These are phyloP conservation scores for Biscogniauxia marginata DNA, from an alignment of 2,329 filamentous ascomycete genomes.

Conservation along the genomic window DNA sequence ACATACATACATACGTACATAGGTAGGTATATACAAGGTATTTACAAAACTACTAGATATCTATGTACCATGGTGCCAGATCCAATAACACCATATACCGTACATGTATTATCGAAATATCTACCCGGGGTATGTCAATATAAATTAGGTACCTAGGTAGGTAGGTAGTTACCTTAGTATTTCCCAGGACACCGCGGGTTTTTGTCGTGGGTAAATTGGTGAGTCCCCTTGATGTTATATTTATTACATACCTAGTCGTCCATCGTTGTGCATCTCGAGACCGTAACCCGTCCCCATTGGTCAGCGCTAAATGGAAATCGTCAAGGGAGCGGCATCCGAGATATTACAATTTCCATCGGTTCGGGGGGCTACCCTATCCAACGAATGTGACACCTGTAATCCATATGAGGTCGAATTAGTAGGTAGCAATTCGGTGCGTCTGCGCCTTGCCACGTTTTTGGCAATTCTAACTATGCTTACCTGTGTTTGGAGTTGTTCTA, in stretches of 20 bases:
- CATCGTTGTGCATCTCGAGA: neutral
- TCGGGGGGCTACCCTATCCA: neutral
- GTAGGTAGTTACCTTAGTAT: too few species aligned
- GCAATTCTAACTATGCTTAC: slow-evolving; percentile 1
- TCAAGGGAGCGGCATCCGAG: neutral
- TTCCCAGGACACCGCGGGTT: too few species aligned
- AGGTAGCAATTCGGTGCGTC: slow-evolving; percentile 5
- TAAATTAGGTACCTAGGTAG: too few species aligned
- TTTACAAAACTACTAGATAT: too few species aligned
- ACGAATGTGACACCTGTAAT: slow-evolving; percentile 2
- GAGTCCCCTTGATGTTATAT: neutral
- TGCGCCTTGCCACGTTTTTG: slow-evolving; percentile 19
- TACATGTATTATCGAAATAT: neutral
- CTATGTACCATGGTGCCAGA: too few species aligned
- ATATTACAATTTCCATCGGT: neutral
- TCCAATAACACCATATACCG: too few species aligned
- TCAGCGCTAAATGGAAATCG: neutral
- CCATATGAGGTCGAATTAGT: slow-evolving; percentile 9
- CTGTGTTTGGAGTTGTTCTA: slow-evolving; percentile 8
- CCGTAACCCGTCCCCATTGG: neutral
- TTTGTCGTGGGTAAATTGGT: neutral
- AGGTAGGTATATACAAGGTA: neutral
- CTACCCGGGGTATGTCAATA: too few species aligned
- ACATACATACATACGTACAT: neutral
- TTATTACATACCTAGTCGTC: neutral